Conservation (phyloP, 129 eudicot species). For the Mikania micrantha region DNA sequence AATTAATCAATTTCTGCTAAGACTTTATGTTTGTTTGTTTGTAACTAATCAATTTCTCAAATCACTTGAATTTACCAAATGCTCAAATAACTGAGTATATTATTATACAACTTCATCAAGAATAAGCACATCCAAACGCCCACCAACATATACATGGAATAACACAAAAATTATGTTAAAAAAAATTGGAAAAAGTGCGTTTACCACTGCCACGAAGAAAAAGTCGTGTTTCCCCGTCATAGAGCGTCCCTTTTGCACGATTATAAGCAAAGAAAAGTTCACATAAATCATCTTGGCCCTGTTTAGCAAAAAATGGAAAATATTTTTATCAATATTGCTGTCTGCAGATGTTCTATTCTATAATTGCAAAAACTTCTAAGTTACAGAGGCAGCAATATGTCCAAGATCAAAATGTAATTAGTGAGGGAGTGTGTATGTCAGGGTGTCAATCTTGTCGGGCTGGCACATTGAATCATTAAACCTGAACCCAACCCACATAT, state of each 20-base stretch:
- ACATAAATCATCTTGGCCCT: constrained; percentile 99
- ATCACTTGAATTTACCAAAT: not conserved
- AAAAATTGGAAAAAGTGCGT: not conserved
- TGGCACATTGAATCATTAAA: not conserved
- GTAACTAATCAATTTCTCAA: too few relatives aligned
- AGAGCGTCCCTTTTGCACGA: constrained; percentile 97
- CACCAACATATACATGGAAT: not conserved
- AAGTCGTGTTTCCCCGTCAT: constrained; percentile 96
- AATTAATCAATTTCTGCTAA: too few relatives aligned
- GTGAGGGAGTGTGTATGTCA: not conserved
- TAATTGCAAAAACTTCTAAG: not conserved
- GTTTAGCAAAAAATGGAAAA: constrained; percentile 22
- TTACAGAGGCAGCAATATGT: not conserved
- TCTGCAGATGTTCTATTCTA: not conserved
- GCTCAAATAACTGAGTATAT: not conserved
- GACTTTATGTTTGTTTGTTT: too few relatives aligned
- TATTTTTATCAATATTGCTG: not conserved
- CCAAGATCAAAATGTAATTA: not conserved
- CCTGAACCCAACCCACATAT: not conserved
- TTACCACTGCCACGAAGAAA: constrained; percentile 85
- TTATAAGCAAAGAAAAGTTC: constrained; percentile 86
- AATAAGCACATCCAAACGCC: too few relatives aligned
- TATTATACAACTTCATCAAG: too few relatives aligned
- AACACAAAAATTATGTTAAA: too few relatives aligned
- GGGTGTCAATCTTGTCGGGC: not conserved